Evolutionary conservation across 164 flowering plant genomes (phyloP).

Genomic region (Vitis rotundifolia): DNA sequence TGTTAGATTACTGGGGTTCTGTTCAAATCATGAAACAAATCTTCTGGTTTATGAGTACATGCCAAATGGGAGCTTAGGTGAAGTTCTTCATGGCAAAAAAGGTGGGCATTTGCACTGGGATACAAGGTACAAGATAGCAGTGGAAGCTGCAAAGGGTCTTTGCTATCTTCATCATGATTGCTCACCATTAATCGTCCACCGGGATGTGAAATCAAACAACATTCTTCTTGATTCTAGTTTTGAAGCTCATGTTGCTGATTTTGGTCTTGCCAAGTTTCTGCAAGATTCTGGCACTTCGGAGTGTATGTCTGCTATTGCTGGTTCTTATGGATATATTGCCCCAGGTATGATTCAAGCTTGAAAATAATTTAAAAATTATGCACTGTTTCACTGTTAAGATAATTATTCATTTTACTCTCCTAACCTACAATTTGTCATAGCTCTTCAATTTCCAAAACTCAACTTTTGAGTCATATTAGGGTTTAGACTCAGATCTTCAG

Average conservation of each 20-base stretch:
- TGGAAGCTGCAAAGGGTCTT: slow-evolving; percentile 93
- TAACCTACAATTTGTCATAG: no score
- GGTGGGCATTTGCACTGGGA: slow-evolving; percentile 98
- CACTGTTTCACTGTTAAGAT: no score
- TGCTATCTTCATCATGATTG: slow-evolving; percentile 99
- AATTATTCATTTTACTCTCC: no score
- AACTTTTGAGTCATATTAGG: no score
- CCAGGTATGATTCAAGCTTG: slow-evolving; percentile 58
- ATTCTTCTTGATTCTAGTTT: slow-evolving; percentile 81
- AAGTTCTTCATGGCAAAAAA: slow-evolving; percentile 95
- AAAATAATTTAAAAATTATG: no score
- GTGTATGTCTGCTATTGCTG: slow-evolving; percentile 99
- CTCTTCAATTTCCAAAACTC: no score
- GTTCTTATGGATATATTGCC: slow-evolving; percentile 96
- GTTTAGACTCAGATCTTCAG: not conserved
- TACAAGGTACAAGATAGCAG: slow-evolving; percentile 88
- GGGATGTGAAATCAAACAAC: slow-evolving; percentile 97
- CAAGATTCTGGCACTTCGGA: slow-evolving; percentile 98
- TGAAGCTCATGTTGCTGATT: slow-evolving; percentile 99
- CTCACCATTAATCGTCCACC: slow-evolving; percentile 87
- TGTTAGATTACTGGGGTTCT: slow-evolving; percentile 86
- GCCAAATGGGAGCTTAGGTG: slow-evolving; percentile 97
- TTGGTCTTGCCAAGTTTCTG: slow-evolving; percentile 95
- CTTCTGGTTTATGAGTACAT: slow-evolving; percentile 94
- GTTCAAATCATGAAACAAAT: slow-evolving; percentile 94